Conservation (phyloP, 495 filamentous ascomycete genomes). For the Aspergillus bertholletiae region DNA sequence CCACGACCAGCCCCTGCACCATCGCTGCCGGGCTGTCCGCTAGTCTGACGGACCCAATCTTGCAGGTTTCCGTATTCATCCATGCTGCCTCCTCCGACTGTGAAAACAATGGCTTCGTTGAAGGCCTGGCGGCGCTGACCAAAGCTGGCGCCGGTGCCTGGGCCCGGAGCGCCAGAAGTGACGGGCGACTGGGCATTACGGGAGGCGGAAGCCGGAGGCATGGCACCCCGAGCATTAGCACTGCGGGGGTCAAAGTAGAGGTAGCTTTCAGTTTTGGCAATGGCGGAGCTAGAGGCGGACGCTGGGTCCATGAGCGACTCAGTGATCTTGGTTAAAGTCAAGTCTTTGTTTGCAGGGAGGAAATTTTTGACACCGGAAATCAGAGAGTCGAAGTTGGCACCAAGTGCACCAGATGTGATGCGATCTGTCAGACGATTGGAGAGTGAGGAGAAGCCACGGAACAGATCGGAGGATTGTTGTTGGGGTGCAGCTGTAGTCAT, state of each 20-base stretch:
- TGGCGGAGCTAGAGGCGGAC: constrained; percentile 81
- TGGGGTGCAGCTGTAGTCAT: constrained; percentile 79
- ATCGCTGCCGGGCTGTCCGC: constrained; percentile 46
- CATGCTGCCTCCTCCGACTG: constrained; percentile 96
- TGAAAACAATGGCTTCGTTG: constrained; percentile 93
- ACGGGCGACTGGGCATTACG: constrained; percentile 52
- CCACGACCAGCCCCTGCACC: constrained; percentile 43
- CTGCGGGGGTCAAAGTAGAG: constrained; percentile 98
- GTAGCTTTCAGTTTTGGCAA: constrained; percentile 95
- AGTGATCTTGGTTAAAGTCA: constrained; percentile 95
- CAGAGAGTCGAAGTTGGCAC: constrained; percentile 88
- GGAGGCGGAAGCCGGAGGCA: constrained; percentile 62
- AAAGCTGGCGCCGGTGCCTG: constrained; percentile 80
- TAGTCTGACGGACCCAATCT: constrained; percentile 85
- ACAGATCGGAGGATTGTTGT: constrained; percentile 67
- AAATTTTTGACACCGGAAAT: constrained; percentile 99
- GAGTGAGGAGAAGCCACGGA: constrained; percentile 84
- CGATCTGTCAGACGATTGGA: constrained; percentile 89
- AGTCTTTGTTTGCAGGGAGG: constrained; percentile 88
- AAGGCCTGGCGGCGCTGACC: constrained; percentile 92
- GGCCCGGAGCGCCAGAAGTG: constrained; percentile 39
- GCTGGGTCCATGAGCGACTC: constrained; percentile 98
- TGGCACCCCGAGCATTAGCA: constrained; percentile 89
- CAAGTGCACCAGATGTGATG: constrained; percentile 84
- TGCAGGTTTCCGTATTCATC: constrained; percentile 98